phyloP scores from a whole-genome alignment of 164 flowering plant genomes.

The Annona squamosa region DNA sequence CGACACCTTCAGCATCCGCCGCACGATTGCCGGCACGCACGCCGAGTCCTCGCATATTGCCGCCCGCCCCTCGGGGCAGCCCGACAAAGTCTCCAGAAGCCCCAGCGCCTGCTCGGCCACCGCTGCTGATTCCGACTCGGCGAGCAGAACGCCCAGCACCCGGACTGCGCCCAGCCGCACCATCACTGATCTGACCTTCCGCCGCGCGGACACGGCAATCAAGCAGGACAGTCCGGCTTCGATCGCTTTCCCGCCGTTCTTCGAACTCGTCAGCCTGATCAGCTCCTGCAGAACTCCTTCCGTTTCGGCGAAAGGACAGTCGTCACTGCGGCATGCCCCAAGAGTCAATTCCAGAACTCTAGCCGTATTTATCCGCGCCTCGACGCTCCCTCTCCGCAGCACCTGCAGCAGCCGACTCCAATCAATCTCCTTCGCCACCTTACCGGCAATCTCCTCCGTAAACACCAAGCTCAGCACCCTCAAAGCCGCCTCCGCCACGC shows the following conservation, averaged over 20 bases:
- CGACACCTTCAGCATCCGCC: conserved; percentile 62
- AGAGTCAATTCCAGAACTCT: conserved; percentile 30
- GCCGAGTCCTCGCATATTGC: conserved; percentile 42
- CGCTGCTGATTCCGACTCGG: conserved; percentile 19
- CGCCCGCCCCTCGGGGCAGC: conserved; percentile 52
- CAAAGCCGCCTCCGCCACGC: conserved; percentile 23
- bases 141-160: conserved; percentile 21
- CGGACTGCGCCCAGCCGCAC: conserved; percentile 40
- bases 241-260: conserved; percentile 21
- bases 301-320: conserved; percentile 24
- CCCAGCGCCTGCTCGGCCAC: conserved; percentile 41
- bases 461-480: conserved; percentile 28
- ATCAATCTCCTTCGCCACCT: not conserved
- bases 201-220: conserved; percentile 30
- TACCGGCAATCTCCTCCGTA: conserved; percentile 6
- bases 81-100: conserved; percentile 47
- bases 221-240: conserved; percentile 48
- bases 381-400: conserved; percentile 29
- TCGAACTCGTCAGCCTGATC: conserved; percentile 21
- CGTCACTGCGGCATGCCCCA: conserved; percentile 2
- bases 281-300: conserved; percentile 36
- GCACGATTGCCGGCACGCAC: conserved; percentile 41
- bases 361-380: conserved; percentile 30
- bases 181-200: conserved; percentile 26
- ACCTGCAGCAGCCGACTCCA: conserved; percentile 24